phyloP scores from a whole-genome alignment of 2,329 filamentous ascomycete species.

The Diplodia mutila region DNA sequence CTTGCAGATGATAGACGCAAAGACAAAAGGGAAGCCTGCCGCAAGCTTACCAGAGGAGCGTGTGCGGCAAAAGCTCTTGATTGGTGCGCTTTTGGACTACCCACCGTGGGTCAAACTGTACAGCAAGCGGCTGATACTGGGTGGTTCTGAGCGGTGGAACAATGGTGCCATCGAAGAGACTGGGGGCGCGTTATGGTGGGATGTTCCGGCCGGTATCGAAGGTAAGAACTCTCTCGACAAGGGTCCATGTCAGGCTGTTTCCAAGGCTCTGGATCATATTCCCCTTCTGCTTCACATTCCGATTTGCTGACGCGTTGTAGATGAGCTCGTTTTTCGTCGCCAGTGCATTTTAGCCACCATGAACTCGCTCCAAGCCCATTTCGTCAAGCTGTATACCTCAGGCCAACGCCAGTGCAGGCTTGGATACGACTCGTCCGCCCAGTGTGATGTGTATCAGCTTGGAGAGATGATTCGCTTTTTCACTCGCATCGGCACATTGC shows the following conservation, averaged over 20 bases:
- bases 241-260: background rate
- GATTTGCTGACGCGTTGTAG: constrained; percentile 42
- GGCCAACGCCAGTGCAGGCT: constrained; percentile 71
- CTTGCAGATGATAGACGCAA: constrained; percentile 48
- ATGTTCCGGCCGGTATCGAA: constrained; percentile 70
- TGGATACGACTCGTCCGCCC: constrained; percentile 71
- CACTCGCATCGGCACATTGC: constrained; percentile 62
- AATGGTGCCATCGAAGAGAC: constrained; percentile 37
- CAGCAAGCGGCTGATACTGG: constrained; percentile 68
- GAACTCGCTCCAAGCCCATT: constrained; percentile 70
- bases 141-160: constrained; percentile 65
- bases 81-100: constrained; percentile 68
- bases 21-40: constrained; percentile 46
- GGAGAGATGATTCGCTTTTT: constrained; percentile 78
- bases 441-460: constrained; percentile 78
- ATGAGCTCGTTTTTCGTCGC: constrained; percentile 68
- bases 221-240: constrained; percentile 42
- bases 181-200: constrained; percentile 67
- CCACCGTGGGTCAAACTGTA: constrained; percentile 62
- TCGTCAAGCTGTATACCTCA: constrained; percentile 68
- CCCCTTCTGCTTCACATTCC: background rate
- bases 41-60: constrained; percentile 62
- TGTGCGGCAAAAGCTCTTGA: constrained; percentile 70
- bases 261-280: background rate
- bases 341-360: constrained; percentile 70